Base-by-base conservation (phyloP, 2,329 filamentous ascomycete species). In the Alternaria tenuissima region DNA sequence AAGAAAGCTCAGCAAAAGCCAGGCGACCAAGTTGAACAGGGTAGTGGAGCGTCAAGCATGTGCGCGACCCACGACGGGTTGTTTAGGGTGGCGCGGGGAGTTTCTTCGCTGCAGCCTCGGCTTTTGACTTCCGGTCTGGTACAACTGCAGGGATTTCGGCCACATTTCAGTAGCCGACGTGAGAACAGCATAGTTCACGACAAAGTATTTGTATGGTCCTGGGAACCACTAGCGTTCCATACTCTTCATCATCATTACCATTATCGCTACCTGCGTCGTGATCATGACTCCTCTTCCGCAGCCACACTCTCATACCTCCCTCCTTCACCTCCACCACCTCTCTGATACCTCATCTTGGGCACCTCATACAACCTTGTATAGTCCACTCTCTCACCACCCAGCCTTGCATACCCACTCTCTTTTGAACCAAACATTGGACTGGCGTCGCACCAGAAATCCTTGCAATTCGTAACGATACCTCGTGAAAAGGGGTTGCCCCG, bases 361-460 rank as follows among this genome's bases (percentile, higher is more conserved):
- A 90, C 87, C 78, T 98, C 94, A 79, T 97, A 99, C 85, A 98
- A 88, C 57, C 86, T 87, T 20, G 91, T 91, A 78, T 97, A 99
- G 80, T 97, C 93, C 47, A 99, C 87, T 39, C 85, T 82, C 71
- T 91, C 86, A 2, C 95, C 94, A 14, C 89, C 92, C 7, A 99
- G 81, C 76, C 93, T 81, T 0, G 91, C 93, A 43, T 85, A 84
- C 12, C 94, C 94, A 52, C 87, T 90, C 71, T 92, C 88, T 59
- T 90, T 86, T 69, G 85, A 87, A 11, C 90, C 88, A 76, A 97
- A 94, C 18, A 96, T 78, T 0, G 94, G 91, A 2, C 91, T 89
- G 2, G 92, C 88, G 75, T 98, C 95, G 72, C 91, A 94, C 93
- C 94, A 98, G 77, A 99, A 99, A 79, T 99, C 96, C 67, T 88